Evolutionary conservation across 805 yeast genomes (phyloP).

Genomic region (Candida ortonii): DNA sequence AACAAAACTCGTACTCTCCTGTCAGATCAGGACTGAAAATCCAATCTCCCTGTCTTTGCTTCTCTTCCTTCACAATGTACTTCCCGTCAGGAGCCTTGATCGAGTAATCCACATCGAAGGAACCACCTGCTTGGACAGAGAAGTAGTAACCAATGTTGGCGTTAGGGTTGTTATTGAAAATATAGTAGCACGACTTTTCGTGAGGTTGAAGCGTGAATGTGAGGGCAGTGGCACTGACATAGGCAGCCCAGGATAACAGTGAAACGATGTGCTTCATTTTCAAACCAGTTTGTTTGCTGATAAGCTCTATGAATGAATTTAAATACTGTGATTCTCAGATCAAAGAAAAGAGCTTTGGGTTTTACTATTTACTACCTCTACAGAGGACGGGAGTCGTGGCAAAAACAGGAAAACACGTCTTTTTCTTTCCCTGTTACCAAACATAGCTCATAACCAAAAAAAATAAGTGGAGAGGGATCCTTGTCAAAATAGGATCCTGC

Average conservation of each 20-base stretch:
- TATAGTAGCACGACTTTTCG: constrained; percentile 68
- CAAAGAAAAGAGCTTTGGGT: too few relatives aligned
- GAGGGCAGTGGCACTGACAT: constrained; percentile 50
- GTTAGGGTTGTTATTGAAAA: constrained; percentile 57
- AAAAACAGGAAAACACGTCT: too few relatives aligned
- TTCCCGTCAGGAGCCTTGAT: constrained; percentile 57
- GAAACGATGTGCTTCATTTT: too few relatives aligned
- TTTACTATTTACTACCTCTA: too few relatives aligned
- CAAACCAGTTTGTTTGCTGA: constrained; percentile 9
- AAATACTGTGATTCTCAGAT: too few relatives aligned
- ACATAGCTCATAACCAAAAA: too few relatives aligned
- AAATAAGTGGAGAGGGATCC: too few relatives aligned
- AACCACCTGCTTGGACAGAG: constrained; percentile 80
- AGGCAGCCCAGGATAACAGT: constrained; percentile 13
- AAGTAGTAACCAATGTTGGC: constrained; percentile 71
- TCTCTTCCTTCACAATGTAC: constrained; percentile 50
- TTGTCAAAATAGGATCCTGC: too few relatives aligned
- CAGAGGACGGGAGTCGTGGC: too few relatives aligned
- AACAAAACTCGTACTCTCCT: constrained; percentile 90
- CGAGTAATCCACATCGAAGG: constrained; percentile 74
- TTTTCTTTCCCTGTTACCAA: too few relatives aligned
- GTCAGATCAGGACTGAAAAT: constrained; percentile 56
- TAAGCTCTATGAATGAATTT: too few relatives aligned
- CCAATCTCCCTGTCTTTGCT: constrained; percentile 79
- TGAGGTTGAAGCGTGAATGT: constrained; percentile 76